Base-by-base conservation (phyloP, 495 filamentous ascomycete species). In the Aspergillus nanangensis region DNA sequence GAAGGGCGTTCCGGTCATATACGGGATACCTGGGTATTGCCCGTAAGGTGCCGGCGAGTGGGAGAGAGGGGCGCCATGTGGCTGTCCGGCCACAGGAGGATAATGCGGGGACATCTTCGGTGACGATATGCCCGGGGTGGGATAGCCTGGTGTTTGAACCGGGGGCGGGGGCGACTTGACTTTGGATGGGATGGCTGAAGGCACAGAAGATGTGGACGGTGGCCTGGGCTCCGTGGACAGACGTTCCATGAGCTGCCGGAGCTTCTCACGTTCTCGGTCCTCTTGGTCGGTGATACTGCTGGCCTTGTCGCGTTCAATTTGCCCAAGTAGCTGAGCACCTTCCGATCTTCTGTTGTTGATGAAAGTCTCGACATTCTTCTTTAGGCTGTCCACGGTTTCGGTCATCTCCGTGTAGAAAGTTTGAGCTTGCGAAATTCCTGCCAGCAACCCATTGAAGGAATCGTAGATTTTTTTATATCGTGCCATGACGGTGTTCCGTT, bases 281-380 rank as follows among this genome's bases (percentile, higher is more conserved):
- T 89, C 90, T 52, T 94, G 87, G 8, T 80, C 79, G 27, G 76
- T 80, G 51, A 83, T 81, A 57, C 71, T 82, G 36, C 71, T 80
- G 2, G 78, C 79, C 54, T 82, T 84, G 40, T 85, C 82, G 47
- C 83, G 78, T 66, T 97, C 93, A 45, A 98, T 98, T 51, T 89
- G 85, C 51, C 76, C 79, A 5, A 98, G 75, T 19, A 97, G 75
- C 57, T 95, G 88, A 1, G 90, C 88, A 15, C 93, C 93, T 66
- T 98, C 93, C 1, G 88, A 85, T 36, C 91, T 77, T 25, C 93
- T 80, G 57, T 97, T 98, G 71, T 86, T 92, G 45, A 98, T 92
- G 61, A 97, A 98, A 3, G 85, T 87, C 53, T 96, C 91, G 10
- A 97, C 92, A 56, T 98, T 98, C 74, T 96, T 92, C 47, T 88